These are phyloP conservation scores for Fusarium subglutinans DNA, from an alignment of 2,329 filamentous ascomycete species.

Conservation along the genomic window DNA sequence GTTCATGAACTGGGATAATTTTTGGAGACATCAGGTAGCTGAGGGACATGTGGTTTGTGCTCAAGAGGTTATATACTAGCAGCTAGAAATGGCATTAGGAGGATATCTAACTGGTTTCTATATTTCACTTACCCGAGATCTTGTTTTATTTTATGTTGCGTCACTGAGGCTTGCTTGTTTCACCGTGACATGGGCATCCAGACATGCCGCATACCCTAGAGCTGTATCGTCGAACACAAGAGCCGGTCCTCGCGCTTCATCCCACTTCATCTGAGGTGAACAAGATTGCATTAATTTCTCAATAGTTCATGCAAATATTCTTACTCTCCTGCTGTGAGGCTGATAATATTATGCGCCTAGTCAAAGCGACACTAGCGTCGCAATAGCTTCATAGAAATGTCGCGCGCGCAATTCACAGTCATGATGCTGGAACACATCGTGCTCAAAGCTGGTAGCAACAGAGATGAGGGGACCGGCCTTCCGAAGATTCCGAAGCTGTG, in stretches of 20 bases:
- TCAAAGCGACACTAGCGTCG: background rate
- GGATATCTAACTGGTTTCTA: accelerated
- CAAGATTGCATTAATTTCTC: accelerated
- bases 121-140: accelerated
- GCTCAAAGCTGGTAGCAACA: accelerated
- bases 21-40: accelerated
- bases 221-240: accelerated
- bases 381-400: no score
- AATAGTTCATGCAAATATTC: background rate
- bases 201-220: background rate
- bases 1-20: accelerated
- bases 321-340: accelerated
- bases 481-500: background rate
- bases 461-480: accelerated
- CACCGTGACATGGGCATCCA: accelerated
- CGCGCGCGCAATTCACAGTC: no score
- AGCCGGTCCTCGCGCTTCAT: background rate
- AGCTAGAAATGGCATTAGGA: no score
- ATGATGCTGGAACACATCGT: accelerated
- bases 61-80: accelerated
- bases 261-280: accelerated
- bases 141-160: accelerated
- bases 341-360: accelerated
- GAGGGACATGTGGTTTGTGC: accelerated
- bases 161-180: background rate